These are phyloP conservation scores for Eimeria maxima DNA, from an alignment of 169 alveolate species.

Conservation along the genomic window DNA sequence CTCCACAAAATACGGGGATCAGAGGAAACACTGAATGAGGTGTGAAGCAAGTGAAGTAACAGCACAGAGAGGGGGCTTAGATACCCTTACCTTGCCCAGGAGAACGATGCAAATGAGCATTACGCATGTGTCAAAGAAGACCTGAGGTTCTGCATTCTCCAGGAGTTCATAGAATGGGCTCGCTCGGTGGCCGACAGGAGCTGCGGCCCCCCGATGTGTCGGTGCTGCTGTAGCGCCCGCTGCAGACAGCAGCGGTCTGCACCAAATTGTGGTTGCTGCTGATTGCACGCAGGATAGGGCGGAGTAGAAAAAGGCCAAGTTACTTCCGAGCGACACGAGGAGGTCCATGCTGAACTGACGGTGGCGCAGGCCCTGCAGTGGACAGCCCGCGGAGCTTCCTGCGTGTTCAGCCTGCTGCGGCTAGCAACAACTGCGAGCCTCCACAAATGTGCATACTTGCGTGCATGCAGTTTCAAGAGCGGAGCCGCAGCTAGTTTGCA, in stretches of 20 bases:
- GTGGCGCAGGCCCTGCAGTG: conserved; percentile 64
- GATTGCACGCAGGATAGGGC: conserved; percentile 45
- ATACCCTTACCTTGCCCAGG: conserved; percentile 51
- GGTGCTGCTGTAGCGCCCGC: not conserved
- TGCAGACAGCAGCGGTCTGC: conserved; percentile 64
- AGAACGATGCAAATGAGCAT: conserved; percentile 70
- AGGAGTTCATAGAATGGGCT: conserved; percentile 45
- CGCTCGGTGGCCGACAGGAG: not conserved
- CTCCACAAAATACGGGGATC: not conserved
- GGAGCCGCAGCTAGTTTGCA: not conserved
- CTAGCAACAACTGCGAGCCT: not conserved
- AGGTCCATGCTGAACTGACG: conserved; percentile 70
- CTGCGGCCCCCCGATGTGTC: not conserved
- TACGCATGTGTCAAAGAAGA: conserved; percentile 69
- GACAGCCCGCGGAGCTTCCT: not conserved
- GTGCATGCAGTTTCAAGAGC: not conserved
- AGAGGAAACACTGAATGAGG: not conserved
- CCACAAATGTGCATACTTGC: not conserved
- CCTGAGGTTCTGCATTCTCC: conserved; percentile 52
- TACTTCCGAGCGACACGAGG: conserved; percentile 78
- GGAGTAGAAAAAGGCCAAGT: conserved; percentile 70
- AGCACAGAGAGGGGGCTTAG: not conserved
- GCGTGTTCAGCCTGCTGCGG: not conserved
- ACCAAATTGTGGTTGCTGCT: conserved; percentile 52
- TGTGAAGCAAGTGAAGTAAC: not conserved